Base-by-base conservation (phyloP, 306 rosid species). In the Prinsepia uniflora region DNA sequence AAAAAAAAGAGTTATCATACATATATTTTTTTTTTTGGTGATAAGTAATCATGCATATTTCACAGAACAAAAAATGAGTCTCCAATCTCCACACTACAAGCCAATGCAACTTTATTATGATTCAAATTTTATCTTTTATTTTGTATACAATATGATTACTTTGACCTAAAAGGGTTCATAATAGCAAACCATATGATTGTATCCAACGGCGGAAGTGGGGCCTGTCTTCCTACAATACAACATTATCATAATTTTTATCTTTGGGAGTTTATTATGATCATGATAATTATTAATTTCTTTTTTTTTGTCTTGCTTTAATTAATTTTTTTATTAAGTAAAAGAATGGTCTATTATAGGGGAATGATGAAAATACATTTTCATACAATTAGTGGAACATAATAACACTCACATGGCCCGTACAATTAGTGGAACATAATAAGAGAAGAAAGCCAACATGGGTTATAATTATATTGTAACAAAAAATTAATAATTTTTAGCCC, bases 191-290 rank as follows among this genome's bases (percentile, higher is more conserved):
- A 68, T 62, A 84, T 84, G 83, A 76, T 89, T 88, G 86, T 72
- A 84, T 84, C 81, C 78, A 85, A 84, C 88, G 96, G 97, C 87
- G 85, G 70, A 81, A 53, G 87, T 81, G 84, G 88, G 91, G 45
- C 77, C 78, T 82, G 83, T 80, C 90, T 76, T 78, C 87, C 68
- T 54, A 78, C 20, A 59, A 68, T 57, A 73, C 75, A 82, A 86
- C 96, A 84, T 74, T 65, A 84, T 83, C 87, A 84, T 84, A 66
- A 53, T 80, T 80, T 74, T 78, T 48, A 74, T 86, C 68, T 83
- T 78, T 82, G 14, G 60, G 77, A 41, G 58, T 65, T 30, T 65
- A 60, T 71, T 65, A 60, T 71, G 72, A 79, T 78, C 12, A 77
- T 83, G 62, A 79, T 73, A 75, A 75, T 43, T 68, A 72, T 42